Conservation (phyloP, 805 yeast genomes). For the Candida caryicola region DNA sequence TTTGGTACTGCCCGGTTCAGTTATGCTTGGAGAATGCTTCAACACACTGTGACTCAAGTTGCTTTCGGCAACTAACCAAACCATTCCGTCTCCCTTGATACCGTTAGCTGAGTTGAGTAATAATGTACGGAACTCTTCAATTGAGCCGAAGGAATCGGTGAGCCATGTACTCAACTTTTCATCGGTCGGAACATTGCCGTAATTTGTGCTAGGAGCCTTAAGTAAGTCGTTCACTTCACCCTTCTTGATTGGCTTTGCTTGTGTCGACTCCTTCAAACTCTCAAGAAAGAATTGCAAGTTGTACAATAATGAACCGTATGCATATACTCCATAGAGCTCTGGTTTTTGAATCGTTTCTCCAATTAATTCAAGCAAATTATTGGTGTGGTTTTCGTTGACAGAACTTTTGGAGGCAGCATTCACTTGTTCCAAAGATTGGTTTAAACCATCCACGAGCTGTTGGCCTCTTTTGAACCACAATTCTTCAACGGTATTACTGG, state of each 20-base stretch:
- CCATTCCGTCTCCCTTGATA: constrained; percentile 84
- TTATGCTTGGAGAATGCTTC: constrained; percentile 14
- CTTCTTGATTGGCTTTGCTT: constrained; percentile 16
- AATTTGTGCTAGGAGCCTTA: constrained; percentile 42
- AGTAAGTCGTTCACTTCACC: constrained; percentile 35
- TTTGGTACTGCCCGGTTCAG: constrained; percentile 11
- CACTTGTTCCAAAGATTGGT: constrained; percentile 25
- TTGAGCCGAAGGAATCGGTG: constrained; percentile 65
- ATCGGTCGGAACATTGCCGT: constrained; percentile 33
- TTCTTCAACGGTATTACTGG: constrained; percentile 30
- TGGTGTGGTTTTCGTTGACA: constrained; percentile 4
- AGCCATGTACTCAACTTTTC: constrained; percentile 47
- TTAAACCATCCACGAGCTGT: constrained; percentile 32
- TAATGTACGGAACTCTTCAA: constrained; percentile 71
- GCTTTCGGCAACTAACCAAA: constrained; percentile 78
- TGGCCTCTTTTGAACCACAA: constrained; percentile 41
- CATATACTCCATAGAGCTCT: constrained; percentile 42
- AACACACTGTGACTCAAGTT: constrained; percentile 27
- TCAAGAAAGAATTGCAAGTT: constrained; percentile 50
- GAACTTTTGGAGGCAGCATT: constrained; percentile 4
- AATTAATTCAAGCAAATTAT: constrained; percentile 27
- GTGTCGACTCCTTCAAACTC: constrained; percentile 30
- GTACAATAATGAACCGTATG: constrained; percentile 46
- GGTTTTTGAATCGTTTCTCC: constrained; percentile 44
- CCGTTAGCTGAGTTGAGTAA: constrained; percentile 66